Percentiles rank a stretch among this genome's conserved stretches.
Conservation (phyloP, 495 filamentous ascomycete species). For the Aspergillus campestris region DNA sequence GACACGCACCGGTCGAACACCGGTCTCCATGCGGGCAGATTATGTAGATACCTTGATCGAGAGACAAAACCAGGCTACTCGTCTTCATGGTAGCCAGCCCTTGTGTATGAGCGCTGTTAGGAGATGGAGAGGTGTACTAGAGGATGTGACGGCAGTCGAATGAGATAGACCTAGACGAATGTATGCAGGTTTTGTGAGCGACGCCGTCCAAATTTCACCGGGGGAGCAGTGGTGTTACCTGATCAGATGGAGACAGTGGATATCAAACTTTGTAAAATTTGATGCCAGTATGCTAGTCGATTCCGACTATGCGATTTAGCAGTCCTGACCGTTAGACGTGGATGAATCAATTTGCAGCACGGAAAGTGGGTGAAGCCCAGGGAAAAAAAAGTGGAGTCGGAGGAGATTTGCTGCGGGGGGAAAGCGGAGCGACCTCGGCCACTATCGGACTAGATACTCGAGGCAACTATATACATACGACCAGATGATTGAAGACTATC, state of each 20-base stretch:
- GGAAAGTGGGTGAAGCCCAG: background rate
- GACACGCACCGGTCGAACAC: constrained; percentile 31
- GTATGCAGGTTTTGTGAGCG: background rate
- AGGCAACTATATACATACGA: too few relatives aligned
- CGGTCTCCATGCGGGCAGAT: constrained; percentile 40
- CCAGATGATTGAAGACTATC: too few relatives aligned
- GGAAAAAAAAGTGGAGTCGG: background rate
- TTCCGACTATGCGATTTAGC: too few relatives aligned
- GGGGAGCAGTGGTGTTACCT: too few relatives aligned
- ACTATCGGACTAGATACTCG: too few relatives aligned
- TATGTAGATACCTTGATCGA: constrained; percentile 44
- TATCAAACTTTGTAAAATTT: too few relatives aligned
- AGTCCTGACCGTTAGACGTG: too few relatives aligned
- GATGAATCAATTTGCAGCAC: background rate
- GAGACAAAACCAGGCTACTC: constrained; percentile 36
- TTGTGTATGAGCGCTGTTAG: constrained; percentile 11
- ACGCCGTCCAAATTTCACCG: background rate
- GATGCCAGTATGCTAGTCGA: too few relatives aligned
- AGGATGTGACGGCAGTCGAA: background rate
- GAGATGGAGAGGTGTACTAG: constrained; percentile 26
- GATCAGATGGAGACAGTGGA: too few relatives aligned
- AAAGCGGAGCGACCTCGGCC: background rate
- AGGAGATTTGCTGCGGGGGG: background rate
- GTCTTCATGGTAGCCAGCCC: constrained; percentile 33
- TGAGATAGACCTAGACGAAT: background rate